Base-by-base conservation (phyloP, 1,139 yeast species). In the Blastobotrys illinoisensis region DNA sequence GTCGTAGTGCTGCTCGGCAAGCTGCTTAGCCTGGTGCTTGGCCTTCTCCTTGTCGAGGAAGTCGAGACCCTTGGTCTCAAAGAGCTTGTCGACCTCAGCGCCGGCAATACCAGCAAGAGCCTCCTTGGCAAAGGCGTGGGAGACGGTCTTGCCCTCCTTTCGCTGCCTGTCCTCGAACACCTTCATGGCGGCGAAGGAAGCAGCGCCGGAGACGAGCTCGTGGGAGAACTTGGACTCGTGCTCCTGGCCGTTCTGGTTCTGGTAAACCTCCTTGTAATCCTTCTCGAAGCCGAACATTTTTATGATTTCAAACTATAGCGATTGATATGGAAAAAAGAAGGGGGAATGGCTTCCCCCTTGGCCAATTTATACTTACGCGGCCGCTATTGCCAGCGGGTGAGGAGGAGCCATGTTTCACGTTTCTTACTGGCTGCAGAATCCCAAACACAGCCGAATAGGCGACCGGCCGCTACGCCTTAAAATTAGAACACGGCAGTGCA, bases 1-100 rank as follows among this genome's bases (percentile, higher is more conserved):
- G 54, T 68, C 71, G 58, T 68, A 68, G 58, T 60, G 59, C 44
- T 60, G 55, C 52, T 57, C 55, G 55, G 60, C 66, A 44, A 63
- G 62, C 6, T 60, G 57, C 40, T 58, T 57, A 45, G 68, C 68
- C 26, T 67, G 61, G 44, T 53, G 56, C 53, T 66, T 65, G 53
- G 67, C 67, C 52, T 53, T 67, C 54, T 81, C 85, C 3, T 86
- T 58, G 62, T 67, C 71, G 46, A 66, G 61, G 56, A 57, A 67
- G 57, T 67, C 62, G 28, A 67, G 65, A 20, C 71, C 71, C 64
- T 67, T 67, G 57, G 70, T 63, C 60, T 67, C 71, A 54, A 67
- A 61, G 40, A 67, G 62, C 63, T 68, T 68, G 63, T 68, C 71
- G 52, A 66, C 71, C 57, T 68, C 71, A 49, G 63, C 71, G 26